Evolutionary conservation across 306 rosid genomes (phyloP).

Genomic region (Echinosophora koreensis): DNA sequence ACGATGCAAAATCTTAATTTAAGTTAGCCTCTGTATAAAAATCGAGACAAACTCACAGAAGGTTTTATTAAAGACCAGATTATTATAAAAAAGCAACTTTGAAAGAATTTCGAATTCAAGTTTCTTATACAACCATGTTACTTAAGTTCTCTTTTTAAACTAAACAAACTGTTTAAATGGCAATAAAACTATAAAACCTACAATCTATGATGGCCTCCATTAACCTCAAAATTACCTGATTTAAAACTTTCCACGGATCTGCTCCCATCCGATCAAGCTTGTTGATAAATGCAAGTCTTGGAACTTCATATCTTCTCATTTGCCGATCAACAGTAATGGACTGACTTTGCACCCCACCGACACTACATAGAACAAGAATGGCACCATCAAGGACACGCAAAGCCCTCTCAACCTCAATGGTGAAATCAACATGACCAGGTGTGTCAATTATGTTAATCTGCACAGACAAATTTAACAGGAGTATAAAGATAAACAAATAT

Average conservation of each 20-base stretch:
- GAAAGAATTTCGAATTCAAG: slow-evolving; percentile 28
- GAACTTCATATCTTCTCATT: slow-evolving; percentile 97
- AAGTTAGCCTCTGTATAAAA: slow-evolving; percentile 6
- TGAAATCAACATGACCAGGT: slow-evolving; percentile 98
- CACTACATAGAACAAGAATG: slow-evolving; percentile 96
- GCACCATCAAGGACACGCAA: slow-evolving; percentile 99
- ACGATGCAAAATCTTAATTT: slow-evolving; percentile 5
- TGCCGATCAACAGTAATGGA: slow-evolving; percentile 98
- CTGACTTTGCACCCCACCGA: slow-evolving; percentile 99
- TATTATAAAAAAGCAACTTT: not conserved
- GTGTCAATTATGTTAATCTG: slow-evolving; percentile 98
- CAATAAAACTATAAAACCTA: slow-evolving; percentile 23
- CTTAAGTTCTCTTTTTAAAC: not conserved
- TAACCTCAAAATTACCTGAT: slow-evolving; percentile 69
- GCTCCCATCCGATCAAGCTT: slow-evolving; percentile 99
- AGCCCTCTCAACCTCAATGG: slow-evolving; percentile 99
- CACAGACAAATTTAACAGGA: slow-evolving; percentile 47
- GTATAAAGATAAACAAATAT: slow-evolving; percentile 28
- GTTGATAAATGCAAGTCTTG: slow-evolving; percentile 93
- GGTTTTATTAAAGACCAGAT: not conserved
- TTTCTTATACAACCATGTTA: not conserved
- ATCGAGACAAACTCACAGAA: not conserved
- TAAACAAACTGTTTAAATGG: slow-evolving; percentile 27
- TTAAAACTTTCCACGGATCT: slow-evolving; percentile 97
- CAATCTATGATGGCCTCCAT: slow-evolving; percentile 22